Percentiles rank a stretch among this genome's conserved stretches.
Conservation (phyloP, 2,329 filamentous ascomycete species). For the Saccharata proteae region DNA sequence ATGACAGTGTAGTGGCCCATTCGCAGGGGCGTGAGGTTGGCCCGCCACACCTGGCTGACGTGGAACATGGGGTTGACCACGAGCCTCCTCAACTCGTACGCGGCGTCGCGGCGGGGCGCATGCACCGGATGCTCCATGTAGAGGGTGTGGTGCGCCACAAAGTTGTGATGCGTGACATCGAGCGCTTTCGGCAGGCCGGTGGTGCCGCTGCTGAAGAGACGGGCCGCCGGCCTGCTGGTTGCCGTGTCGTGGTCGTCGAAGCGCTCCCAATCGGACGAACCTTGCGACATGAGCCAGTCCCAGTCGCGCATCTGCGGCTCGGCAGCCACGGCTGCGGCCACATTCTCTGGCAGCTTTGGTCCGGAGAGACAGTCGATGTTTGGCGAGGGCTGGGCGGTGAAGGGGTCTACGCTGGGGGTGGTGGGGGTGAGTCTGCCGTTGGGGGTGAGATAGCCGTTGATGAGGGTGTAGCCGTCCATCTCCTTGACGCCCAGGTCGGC, state of each 20-base stretch:
- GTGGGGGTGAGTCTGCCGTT: too few relatives aligned
- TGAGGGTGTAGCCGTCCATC: too few relatives aligned
- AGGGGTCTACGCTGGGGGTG: too few relatives aligned
- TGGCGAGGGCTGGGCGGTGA: too few relatives aligned
- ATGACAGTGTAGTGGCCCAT: slow-evolving; percentile 18
- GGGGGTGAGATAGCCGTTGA: too few relatives aligned
- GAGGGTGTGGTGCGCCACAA: slow-evolving; percentile 15
- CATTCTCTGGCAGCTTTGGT: too few relatives aligned
- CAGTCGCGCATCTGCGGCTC: too few relatives aligned
- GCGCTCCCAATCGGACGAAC: slow-evolving; percentile 17
- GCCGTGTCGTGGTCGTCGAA: slow-evolving; percentile 15
- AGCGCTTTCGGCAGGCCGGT: slow-evolving; percentile 22
- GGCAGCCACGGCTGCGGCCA: too few relatives aligned
- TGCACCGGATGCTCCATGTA: too few relatives aligned
- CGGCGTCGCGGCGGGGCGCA: slow-evolving; percentile 19
- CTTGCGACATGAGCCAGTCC: slow-evolving; percentile 14
- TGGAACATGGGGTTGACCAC: slow-evolving; percentile 42
- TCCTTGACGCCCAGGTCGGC: too few relatives aligned
- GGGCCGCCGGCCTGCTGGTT: slow-evolving; percentile 11
- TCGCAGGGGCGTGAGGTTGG: slow-evolving; percentile 21
- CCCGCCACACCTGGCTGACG: slow-evolving; percentile 15
- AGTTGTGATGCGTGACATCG: slow-evolving; percentile 24
- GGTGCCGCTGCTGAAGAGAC: slow-evolving; percentile 4
- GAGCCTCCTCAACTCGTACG: slow-evolving; percentile 24
- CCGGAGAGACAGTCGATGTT: too few relatives aligned